These are phyloP conservation scores for Peronospora destructor DNA, from an alignment of 352 stramenopile species.

Conservation along the genomic window DNA sequence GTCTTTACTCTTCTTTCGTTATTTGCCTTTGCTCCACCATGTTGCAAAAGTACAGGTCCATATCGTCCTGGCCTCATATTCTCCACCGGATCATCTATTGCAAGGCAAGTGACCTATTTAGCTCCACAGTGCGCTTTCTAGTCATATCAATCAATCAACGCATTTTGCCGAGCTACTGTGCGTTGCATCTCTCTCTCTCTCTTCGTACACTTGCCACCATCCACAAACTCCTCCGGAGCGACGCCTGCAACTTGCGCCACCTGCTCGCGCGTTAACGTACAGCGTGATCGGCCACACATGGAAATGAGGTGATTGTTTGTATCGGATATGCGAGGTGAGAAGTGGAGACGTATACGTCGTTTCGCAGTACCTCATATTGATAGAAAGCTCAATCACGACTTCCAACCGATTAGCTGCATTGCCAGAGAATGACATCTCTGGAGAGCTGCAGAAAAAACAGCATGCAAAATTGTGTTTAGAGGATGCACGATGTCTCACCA, in stretches of 20 bases:
- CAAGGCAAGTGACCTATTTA: constrained; percentile 4
- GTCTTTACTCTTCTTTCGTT: constrained; percentile 13
- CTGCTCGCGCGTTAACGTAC: constrained; percentile 49
- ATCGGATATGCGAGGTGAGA: constrained; percentile 12
- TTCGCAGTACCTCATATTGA: constrained; percentile 3
- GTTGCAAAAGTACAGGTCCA: constrained; percentile 43
- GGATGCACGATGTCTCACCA: no score
- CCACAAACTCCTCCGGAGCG: constrained; percentile 37
- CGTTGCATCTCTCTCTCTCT: constrained; percentile 1
- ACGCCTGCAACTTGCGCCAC: constrained; percentile 46
- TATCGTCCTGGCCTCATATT: constrained; percentile 75
- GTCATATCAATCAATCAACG: constrained; percentile 1
- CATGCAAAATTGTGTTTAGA: no score
- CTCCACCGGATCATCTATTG: constrained; percentile 59
- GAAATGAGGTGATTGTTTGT: neutral
- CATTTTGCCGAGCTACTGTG: neutral
- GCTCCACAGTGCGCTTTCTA: neutral
- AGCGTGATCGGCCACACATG: constrained; percentile 73
- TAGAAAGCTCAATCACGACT: no score
- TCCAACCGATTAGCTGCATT: no score
- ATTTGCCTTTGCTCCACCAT: constrained; percentile 3
- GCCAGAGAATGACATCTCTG: no score
- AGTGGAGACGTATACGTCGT: constrained; percentile 16
- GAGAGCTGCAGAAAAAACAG: no score
- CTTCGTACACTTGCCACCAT: constrained; percentile 66